Evolutionary conservation across 2,329 filamentous ascomycete genomes (phyloP).

Genomic region (Alternaria novae-zelandiae): DNA sequence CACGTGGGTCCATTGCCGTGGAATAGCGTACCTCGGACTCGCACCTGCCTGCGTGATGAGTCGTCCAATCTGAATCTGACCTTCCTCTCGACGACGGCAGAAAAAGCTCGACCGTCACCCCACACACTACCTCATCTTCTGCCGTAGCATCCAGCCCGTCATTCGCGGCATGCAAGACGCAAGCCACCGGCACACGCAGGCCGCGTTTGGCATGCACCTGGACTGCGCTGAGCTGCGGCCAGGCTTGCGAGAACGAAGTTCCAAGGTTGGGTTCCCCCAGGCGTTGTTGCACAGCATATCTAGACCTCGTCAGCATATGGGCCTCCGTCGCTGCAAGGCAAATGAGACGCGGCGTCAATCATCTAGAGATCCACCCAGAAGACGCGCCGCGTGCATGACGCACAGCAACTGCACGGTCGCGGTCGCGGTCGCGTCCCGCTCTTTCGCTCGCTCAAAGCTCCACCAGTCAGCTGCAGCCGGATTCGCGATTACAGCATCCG

Average conservation of each 20-base stretch:
- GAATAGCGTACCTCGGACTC: slow-evolving; percentile 13
- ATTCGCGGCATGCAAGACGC: slow-evolving; percentile 13
- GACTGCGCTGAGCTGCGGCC: slow-evolving; percentile 9
- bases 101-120: neutral
- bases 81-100: neutral
- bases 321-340: slow-evolving; percentile 3
- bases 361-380: slow-evolving; percentile 1
- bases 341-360: slow-evolving; percentile 14
- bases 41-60: slow-evolving; percentile 4
- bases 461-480: slow-evolving; percentile 25
- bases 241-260: slow-evolving; percentile 20
- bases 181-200: slow-evolving; percentile 19
- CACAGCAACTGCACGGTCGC: slow-evolving; percentile 25
- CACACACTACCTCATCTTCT: slow-evolving; percentile 11
- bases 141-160: slow-evolving; percentile 9
- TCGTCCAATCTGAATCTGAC: slow-evolving; percentile 1
- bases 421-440: slow-evolving; percentile 9
- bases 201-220: slow-evolving; percentile 11
- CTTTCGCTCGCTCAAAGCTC: slow-evolving; percentile 8
- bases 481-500: slow-evolving; percentile 16
- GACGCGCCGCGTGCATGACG: slow-evolving; percentile 24
- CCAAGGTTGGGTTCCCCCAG: slow-evolving; percentile 21
- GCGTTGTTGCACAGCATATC: slow-evolving; percentile 26
- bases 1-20: slow-evolving; percentile 25
- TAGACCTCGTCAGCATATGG: slow-evolving; percentile 10